Evolutionary conservation across 2,329 filamentous ascomycete species (phyloP).

Genomic region (Pseudogymnoascus sp.): DNA sequence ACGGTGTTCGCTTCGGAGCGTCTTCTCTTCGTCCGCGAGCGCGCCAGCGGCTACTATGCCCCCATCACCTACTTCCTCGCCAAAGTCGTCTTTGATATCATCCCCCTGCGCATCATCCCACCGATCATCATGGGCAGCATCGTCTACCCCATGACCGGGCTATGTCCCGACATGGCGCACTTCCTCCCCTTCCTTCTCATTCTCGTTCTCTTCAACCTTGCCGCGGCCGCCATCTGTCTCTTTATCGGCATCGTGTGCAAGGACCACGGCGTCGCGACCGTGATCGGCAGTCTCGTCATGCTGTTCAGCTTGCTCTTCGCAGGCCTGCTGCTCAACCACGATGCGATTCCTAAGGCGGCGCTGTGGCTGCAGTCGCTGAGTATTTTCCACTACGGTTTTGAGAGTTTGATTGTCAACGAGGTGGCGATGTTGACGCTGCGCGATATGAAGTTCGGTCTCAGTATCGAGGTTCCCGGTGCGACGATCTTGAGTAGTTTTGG

Average conservation of each 20-base stretch:
- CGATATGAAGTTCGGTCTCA: slow-evolving; percentile 91
- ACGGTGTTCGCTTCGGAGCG: slow-evolving; percentile 90
- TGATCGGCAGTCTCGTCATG: slow-evolving; percentile 95
- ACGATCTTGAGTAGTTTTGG: slow-evolving; percentile 93
- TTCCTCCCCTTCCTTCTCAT: slow-evolving; percentile 91
- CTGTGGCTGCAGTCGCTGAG: slow-evolving; percentile 89
- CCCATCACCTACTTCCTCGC: slow-evolving; percentile 90
- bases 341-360: slow-evolving; percentile 79
- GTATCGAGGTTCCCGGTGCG: slow-evolving; percentile 92
- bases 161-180: slow-evolving; percentile 72
- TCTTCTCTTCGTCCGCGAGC: slow-evolving; percentile 83
- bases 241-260: slow-evolving; percentile 96
- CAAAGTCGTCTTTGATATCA: slow-evolving; percentile 97
- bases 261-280: slow-evolving; percentile 82
- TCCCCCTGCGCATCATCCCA: slow-evolving; percentile 88
- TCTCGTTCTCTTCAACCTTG: slow-evolving; percentile 90
- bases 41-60: slow-evolving; percentile 94
- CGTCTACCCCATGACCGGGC: slow-evolving; percentile 94
- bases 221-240: slow-evolving; percentile 85
- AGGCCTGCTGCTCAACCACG: slow-evolving; percentile 87
- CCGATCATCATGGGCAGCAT: slow-evolving; percentile 94
- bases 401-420: slow-evolving; percentile 95
- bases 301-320: slow-evolving; percentile 93
- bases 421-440: slow-evolving; percentile 83
- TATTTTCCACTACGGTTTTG: slow-evolving; percentile 97